Percentiles rank a stretch among this genome's conserved stretches.
phyloP scores from a whole-genome alignment of 352 stramenopile species.

The Globisporangium alternatum region DNA sequence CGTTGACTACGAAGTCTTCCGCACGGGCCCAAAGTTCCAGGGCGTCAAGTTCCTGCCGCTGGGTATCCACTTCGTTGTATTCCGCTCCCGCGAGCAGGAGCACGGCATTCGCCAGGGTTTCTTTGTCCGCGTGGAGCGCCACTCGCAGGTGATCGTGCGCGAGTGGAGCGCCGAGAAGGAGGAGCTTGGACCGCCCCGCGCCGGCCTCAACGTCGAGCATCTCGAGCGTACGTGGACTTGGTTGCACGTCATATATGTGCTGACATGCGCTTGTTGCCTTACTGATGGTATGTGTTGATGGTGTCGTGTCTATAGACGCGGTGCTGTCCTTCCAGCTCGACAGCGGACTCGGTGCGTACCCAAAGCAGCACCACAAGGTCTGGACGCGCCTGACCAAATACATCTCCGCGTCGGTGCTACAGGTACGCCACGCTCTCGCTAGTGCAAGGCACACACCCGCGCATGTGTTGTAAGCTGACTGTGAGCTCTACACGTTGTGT shows the following conservation, averaged over 20 bases:
- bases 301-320: constrained; percentile 26
- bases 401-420: constrained; percentile 59
- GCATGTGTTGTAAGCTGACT: too few relatives aligned
- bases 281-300: background rate
- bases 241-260: background rate
- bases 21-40: constrained; percentile 72
- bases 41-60: constrained; percentile 85
- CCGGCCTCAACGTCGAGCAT: constrained; percentile 62
- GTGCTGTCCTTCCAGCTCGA: constrained; percentile 81
- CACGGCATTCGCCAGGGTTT: constrained; percentile 83
- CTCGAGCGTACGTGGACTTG: constrained; percentile 50
- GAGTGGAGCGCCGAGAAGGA: constrained; percentile 79
- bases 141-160: constrained; percentile 66
- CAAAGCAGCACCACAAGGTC: constrained; percentile 67
- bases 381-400: constrained; percentile 72
- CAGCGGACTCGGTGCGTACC: constrained; percentile 71
- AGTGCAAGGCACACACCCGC: too few relatives aligned
- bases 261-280: background rate
- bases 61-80: constrained; percentile 82
- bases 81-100: constrained; percentile 70
- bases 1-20: constrained; percentile 86
- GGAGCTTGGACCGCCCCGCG: constrained; percentile 56
- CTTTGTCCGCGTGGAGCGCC: constrained; percentile 61
- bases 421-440: constrained; percentile 30
- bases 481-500: background rate